Conservation (phyloP, 73 alveolate species). For the Blepharisma stoltei region DNA sequence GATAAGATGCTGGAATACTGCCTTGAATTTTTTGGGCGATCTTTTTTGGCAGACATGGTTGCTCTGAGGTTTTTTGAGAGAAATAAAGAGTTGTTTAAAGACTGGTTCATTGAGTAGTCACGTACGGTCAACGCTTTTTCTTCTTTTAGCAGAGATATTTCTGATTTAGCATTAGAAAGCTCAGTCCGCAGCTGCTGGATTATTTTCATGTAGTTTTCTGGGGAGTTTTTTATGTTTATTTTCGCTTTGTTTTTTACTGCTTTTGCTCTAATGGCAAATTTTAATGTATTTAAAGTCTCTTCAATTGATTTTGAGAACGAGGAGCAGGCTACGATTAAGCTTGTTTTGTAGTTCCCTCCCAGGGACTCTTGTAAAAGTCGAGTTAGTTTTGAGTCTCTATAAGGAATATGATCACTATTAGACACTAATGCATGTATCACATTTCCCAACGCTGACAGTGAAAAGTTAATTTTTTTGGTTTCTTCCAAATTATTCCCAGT, state of each 20-base stretch:
- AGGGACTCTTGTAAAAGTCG: slow-evolving; percentile 90
- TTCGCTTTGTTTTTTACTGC: slow-evolving; percentile 71
- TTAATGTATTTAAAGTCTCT: slow-evolving; percentile 82
- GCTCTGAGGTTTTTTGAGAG: too few species aligned
- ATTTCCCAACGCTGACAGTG: slow-evolving; percentile 94
- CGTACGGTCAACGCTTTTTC: too few species aligned
- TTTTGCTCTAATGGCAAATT: slow-evolving; percentile 91
- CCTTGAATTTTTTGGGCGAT: too few species aligned
- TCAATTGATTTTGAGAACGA: slow-evolving; percentile 55
- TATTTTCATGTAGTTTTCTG: slow-evolving; percentile 33
- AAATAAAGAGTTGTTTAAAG: too few species aligned
- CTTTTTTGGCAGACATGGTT: too few species aligned
- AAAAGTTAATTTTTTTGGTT: slow-evolving; percentile 88
- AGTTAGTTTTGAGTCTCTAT: slow-evolving; percentile 95
- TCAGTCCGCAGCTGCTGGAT: neutral
- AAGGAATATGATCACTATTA: slow-evolving; percentile 86
- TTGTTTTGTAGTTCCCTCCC: slow-evolving; percentile 93
- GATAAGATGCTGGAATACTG: too few species aligned
- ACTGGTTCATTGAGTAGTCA: too few species aligned
- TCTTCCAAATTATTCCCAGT: slow-evolving; percentile 85
- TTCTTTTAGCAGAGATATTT: too few species aligned
- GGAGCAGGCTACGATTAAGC: slow-evolving; percentile 59
- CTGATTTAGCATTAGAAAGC: neutral
- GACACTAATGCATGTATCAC: slow-evolving; percentile 95
- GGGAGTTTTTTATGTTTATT: slow-evolving; percentile 49